These are phyloP conservation scores for Phytopythium boreale DNA, from an alignment of 352 stramenopile genomes.

Conservation along the genomic window DNA sequence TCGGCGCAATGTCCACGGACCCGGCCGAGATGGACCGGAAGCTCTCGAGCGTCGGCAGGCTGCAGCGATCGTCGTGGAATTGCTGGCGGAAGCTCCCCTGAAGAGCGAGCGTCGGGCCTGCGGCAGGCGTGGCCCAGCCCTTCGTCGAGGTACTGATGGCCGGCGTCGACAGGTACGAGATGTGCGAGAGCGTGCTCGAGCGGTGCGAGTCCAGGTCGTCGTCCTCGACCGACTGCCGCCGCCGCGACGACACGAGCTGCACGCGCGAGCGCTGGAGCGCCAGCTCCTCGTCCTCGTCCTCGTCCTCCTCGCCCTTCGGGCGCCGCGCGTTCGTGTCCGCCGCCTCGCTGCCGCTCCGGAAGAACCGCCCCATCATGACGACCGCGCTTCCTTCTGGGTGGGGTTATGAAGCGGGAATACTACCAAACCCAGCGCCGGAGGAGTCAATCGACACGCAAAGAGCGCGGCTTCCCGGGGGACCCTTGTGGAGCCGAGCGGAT, in stretches of 20 bases:
- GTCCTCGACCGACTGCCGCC: slow-evolving; percentile 33
- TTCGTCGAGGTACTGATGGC: slow-evolving; percentile 4
- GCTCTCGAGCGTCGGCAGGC: slow-evolving; percentile 48
- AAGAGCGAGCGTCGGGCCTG: slow-evolving; percentile 21
- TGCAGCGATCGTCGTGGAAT: slow-evolving; percentile 54
- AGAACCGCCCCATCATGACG: background rate
- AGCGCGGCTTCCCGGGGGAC: background rate
- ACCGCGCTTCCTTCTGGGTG: background rate
- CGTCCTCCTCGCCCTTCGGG: slow-evolving; percentile 5
- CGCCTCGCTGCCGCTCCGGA: slow-evolving; percentile 1
- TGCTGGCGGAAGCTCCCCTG: slow-evolving; percentile 41
- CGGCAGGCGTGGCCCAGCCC: slow-evolving; percentile 16
- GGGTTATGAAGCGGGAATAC: background rate
- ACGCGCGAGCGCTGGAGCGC: slow-evolving; percentile 34
- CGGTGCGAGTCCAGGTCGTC: slow-evolving; percentile 22
- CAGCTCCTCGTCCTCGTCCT: slow-evolving; percentile 12
- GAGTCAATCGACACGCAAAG: background rate
- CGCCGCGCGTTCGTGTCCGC: slow-evolving; percentile 1
- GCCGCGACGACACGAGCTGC: slow-evolving; percentile 39
- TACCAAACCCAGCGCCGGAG: background rate
- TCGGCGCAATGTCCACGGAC: slow-evolving; percentile 2
- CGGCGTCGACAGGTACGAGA: slow-evolving; percentile 29
- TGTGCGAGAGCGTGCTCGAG: slow-evolving; percentile 38
- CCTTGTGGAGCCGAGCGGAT: background rate
- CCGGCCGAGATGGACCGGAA: slow-evolving; percentile 13